A percentile compares a stretch with the other conserved stretches of the same genome.
Evolutionary conservation across 2,329 filamentous ascomycete genomes (phyloP).

Genomic region (Trichoderma hamatum): DNA sequence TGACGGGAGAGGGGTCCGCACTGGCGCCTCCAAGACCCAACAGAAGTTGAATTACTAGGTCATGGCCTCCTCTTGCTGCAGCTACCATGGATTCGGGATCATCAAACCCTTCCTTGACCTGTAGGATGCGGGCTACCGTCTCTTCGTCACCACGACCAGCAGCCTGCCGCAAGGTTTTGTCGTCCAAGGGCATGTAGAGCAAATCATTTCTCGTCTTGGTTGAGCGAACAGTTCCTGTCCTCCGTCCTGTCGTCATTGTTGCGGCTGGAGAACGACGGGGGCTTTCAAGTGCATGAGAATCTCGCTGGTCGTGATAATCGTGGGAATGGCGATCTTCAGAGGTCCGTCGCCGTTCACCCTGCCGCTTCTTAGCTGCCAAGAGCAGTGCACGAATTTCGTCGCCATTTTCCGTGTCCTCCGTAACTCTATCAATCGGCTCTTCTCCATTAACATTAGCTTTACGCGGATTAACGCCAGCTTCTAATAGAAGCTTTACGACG

Average conservation of each 20-base stretch:
- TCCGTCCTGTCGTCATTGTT: constrained; percentile 46
- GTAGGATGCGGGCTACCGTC: constrained; percentile 62
- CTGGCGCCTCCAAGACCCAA: constrained; percentile 68
- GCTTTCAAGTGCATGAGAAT: constrained; percentile 60
- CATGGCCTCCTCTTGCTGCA: constrained; percentile 88
- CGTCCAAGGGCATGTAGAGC: constrained; percentile 65
- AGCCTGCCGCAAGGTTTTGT: constrained; percentile 63
- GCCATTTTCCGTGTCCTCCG: constrained; percentile 74
- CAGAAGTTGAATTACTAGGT: constrained; percentile 79
- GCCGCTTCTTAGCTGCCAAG: constrained; percentile 60
- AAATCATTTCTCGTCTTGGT: constrained; percentile 67
- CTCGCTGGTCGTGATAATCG: constrained; percentile 52
- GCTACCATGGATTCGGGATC: constrained; percentile 89
- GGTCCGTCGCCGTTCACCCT: constrained; percentile 56
- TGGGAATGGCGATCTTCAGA: constrained; percentile 60
- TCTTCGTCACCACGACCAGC: constrained; percentile 64
- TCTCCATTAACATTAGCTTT: constrained; percentile 91
- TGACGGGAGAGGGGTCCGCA: constrained; percentile 69
- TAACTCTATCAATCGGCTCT: constrained; percentile 84
- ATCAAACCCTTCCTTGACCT: constrained; percentile 62
- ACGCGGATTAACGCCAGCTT: constrained; percentile 87
- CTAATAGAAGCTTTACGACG: constrained; percentile 81
- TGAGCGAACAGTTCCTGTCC: constrained; percentile 59
- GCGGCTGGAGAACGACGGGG: constrained; percentile 60
- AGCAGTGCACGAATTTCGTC: constrained; percentile 74